These are phyloP conservation scores for Phaeosphaeriaceae sp. DNA, from an alignment of 2,329 filamentous ascomycete genomes.

Conservation along the genomic window DNA sequence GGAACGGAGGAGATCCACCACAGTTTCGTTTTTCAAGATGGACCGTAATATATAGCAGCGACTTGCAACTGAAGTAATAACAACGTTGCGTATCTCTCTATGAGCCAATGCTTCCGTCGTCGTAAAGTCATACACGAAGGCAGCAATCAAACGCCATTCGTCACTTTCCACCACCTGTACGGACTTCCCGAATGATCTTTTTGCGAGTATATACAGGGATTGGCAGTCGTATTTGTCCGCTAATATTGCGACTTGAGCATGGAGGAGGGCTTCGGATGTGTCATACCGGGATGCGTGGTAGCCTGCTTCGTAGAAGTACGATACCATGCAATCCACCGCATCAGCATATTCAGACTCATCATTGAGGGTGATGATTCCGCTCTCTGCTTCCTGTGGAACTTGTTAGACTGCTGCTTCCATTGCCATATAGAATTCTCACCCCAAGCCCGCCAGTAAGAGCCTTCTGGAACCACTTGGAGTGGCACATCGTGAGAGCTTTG, in stretches of 20 bases:
- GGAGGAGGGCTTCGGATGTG: constrained; percentile 20
- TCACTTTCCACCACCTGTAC: constrained; percentile 14
- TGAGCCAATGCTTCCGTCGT: constrained; percentile 18
- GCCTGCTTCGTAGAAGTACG: constrained; percentile 25
- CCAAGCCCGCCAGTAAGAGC: constrained; percentile 21
- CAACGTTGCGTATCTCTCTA: constrained; percentile 14
- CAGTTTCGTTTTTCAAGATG: no score
- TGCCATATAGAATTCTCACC: constrained; percentile 10
- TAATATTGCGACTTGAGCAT: constrained; percentile 26
- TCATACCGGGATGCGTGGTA: constrained; percentile 18
- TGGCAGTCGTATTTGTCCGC: constrained; percentile 31
- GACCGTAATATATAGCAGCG: no score
- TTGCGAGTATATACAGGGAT: constrained; percentile 26
- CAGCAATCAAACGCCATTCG: constrained; percentile 23
- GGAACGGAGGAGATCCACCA: no score
- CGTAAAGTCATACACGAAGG: constrained; percentile 24
- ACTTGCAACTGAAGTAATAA: constrained; percentile 13
- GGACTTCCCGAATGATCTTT: constrained; percentile 16
- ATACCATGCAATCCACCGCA: constrained; percentile 33
- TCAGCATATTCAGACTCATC: constrained; percentile 23
- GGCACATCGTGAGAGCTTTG: constrained; percentile 25
- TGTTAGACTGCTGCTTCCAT: constrained; percentile 7
- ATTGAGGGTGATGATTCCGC: constrained; percentile 20
- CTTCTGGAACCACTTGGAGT: constrained; percentile 31
- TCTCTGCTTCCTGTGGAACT: constrained; percentile 18